phyloP scores from a whole-genome alignment of 2,329 filamentous ascomycete genomes.

The Cyphellophora attinorum region DNA sequence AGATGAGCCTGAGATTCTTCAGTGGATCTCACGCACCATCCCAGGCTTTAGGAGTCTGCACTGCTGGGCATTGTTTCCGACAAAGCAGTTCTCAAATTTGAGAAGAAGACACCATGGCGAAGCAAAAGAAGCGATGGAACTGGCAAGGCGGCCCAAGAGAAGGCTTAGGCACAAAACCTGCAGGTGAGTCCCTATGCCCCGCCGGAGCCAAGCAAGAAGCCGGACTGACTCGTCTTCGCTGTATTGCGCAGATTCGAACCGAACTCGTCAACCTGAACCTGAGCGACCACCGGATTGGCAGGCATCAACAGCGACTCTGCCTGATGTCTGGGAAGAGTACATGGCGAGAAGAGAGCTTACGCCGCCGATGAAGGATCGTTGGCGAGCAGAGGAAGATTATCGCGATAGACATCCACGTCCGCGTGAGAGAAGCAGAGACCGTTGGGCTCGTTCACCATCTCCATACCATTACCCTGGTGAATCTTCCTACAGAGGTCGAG shows the following conservation, averaged over 20 bases:
- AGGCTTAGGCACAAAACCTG: not conserved
- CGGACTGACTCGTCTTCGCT: not conserved
- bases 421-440: constrained; percentile 24
- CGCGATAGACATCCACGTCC: constrained; percentile 22
- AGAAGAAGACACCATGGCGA: too few relatives aligned
- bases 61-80: too few relatives aligned
- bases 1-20: too few relatives aligned
- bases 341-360: constrained; percentile 42
- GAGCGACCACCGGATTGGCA: not conserved
- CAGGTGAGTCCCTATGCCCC: not conserved
- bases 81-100: too few relatives aligned
- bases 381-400: constrained; percentile 35
- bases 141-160: too few relatives aligned
- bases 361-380: constrained; percentile 41
- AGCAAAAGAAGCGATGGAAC: too few relatives aligned
- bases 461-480: constrained; percentile 5
- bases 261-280: not conserved
- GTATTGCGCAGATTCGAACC: not conserved
- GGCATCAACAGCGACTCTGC: not conserved
- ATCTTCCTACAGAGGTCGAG: constrained; percentile 6
- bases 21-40: too few relatives aligned
- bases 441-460: constrained; percentile 12
- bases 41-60: too few relatives aligned
- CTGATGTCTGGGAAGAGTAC: constrained; percentile 33
- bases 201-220: constrained; percentile 1